Evolutionary conservation across 2,329 filamentous ascomycete genomes (phyloP), one percentile per base, ranked within the genome.

Genomic region (Aspergillus oerlinghausenensis): DNA sequence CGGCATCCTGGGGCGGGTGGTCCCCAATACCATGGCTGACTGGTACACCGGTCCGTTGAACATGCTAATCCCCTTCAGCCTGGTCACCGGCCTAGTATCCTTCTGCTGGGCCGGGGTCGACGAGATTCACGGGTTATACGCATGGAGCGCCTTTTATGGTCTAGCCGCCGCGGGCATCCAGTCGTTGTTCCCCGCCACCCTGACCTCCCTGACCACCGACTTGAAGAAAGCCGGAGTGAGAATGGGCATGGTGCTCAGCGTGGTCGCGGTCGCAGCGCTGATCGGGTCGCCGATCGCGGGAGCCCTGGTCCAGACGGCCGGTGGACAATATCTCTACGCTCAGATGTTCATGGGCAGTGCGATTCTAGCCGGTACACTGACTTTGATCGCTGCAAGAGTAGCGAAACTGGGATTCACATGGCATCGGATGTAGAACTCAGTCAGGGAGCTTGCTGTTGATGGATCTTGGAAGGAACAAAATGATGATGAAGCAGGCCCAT

Each of bases 91-190:
- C 1, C 53, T 80, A 4, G 65, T 80, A 21, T 63, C 78, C 1
- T 82, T 82, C 57, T 76, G 74, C 61, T 90, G 87, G 87, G 80
- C 83, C 19, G 80, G 77, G 1, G 82, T 90, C 6, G 59, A 68
- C 1, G 73, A 73, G 17, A 69, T 79, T 0, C 50, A 72, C 0
- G 80, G 80, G 0, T 72, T 90, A 28, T 89, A 88, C 64, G 78
- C 76, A 1, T 90, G 88, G 79, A 75, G 82, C 0, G 74, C 79
- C 0, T 77, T 87, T 55, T 89, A 88, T 65, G 88, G 88, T 1
- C 76, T 89, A 50, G 80, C 80, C 2, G 84, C 80, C 0, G 86
- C 85, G 0, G 84, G 79, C 0, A 82, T 89, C 49, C 87, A 89
- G 70, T 80, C 81, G 6, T 67, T 90, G 10, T 89, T 89, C 63